Conservation (phyloP, 2,329 filamentous ascomycete genomes). For the Cercospora berteroae region DNA sequence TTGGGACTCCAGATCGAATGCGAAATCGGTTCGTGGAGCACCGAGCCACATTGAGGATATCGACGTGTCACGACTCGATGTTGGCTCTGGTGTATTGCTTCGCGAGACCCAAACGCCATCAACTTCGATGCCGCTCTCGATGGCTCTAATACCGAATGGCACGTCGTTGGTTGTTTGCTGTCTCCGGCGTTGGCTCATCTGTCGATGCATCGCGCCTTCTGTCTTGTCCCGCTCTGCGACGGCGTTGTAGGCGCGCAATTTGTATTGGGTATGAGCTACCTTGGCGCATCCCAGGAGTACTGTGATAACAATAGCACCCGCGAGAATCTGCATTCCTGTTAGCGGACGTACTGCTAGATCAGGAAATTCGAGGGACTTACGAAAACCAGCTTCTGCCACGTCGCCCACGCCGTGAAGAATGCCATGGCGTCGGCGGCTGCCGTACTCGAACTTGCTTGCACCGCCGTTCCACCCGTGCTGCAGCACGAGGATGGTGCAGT, state of each 20-base stretch:
- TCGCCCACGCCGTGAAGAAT: conserved; percentile 60
- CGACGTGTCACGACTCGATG: conserved; percentile 30
- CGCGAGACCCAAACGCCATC: conserved; percentile 68
- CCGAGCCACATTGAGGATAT: conserved; percentile 24
- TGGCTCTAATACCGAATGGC: conserved; percentile 81
- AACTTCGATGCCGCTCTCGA: conserved; percentile 78
- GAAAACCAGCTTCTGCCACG: conserved; percentile 90
- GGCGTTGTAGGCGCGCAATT: conserved; percentile 43
- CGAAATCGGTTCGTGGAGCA: conserved; percentile 11
- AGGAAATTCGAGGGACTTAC: conserved; percentile 53
- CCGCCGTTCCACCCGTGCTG: neutral
- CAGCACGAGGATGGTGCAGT: neutral
- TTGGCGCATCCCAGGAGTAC: conserved; percentile 67
- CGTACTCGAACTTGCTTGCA: neutral
- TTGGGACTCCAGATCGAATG: conserved; percentile 27
- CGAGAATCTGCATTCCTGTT: conserved; percentile 61
- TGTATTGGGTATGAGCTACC: conserved; percentile 50
- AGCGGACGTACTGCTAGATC: conserved; percentile 30
- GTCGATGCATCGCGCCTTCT: conserved; percentile 36
- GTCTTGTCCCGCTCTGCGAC: conserved; percentile 34
- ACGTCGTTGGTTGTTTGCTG: conserved; percentile 53
- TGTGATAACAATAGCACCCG: conserved; percentile 65
- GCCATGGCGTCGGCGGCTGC: neutral
- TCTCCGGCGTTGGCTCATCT: conserved; percentile 33
- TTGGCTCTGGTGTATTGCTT: conserved; percentile 41